Base-by-base conservation (phyloP, 2,329 filamentous ascomycete species). In the Trichoderma sp. region DNA sequence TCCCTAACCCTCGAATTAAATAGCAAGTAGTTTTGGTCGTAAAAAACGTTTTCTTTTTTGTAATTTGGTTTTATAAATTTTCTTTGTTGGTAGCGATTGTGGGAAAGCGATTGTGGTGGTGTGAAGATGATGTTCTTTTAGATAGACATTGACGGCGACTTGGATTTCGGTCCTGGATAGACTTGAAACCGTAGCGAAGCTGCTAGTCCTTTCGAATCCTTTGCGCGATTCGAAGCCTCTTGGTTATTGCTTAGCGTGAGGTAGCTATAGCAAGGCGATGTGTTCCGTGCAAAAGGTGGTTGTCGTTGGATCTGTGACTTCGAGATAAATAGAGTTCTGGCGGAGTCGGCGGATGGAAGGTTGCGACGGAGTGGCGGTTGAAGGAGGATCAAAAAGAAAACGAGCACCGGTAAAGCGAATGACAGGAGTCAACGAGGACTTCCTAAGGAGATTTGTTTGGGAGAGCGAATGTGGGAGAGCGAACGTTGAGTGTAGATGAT, bases 381-480 rank as follows among this genome's bases (percentile, higher is more conserved):
- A 81, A 84, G 81, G 81, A 80, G 83, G 83, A 84, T 85, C 85
- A 86, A 85, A 83, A 84, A 84, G 85, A 87, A 87, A 86, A 85
- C 84, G 86, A 87, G 86, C 86, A 87, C 84, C 84, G 82, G 83
- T 85, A 86, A 91, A 93, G 91, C 91, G 91, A 93, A 90, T 91
- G 91, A 92, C 90, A 91, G 91, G 91, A 92, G 91, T 88, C 91
- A 86, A 88, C 91, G 91, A 92, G 91, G 91, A 91, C 90, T 92
- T 92, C 91, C 91, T 91, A 89, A 83, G 79, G 80, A 83, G 83
- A 83, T 83, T 82, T 82, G 83, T 83, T 82, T 82, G 82, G 60
- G 72, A 29, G 63, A 76, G 87, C 87, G 87, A 89, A 85, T 84
- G 88, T 89, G 80, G 80, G 78, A 77, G 78, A 78, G 75, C 75